Evolutionary conservation across 345 rosid species (phyloP).

Genomic region (Linum trigynum): DNA sequence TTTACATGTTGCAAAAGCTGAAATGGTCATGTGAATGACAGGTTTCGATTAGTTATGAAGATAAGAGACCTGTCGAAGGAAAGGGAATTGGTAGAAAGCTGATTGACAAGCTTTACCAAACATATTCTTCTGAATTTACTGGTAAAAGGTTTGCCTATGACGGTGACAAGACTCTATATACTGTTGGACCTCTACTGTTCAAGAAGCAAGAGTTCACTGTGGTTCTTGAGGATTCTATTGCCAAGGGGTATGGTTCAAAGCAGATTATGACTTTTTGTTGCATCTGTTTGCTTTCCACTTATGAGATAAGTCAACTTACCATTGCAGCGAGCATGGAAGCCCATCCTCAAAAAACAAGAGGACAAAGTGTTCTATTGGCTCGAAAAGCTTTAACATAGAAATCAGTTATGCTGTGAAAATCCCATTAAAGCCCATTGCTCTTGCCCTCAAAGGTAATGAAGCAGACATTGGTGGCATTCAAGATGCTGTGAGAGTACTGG

Average conservation of each 20-base stretch:
- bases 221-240: constrained; percentile 14
- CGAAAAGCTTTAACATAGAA: constrained; percentile 15
- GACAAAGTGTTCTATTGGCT: constrained; percentile 1
- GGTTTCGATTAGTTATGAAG: constrained; percentile 26
- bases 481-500: constrained; percentile 24
- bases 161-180: constrained; percentile 24
- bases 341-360: constrained; percentile 11
- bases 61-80: constrained; percentile 15
- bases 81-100: constrained; percentile 21
- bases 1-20: not conserved
- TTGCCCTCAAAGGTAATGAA: constrained; percentile 16
- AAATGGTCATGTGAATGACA: not conserved
- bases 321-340: constrained; percentile 8
- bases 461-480: constrained; percentile 11
- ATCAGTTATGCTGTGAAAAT: constrained; percentile 24
- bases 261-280: not conserved
- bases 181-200: constrained; percentile 14
- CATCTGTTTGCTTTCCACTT: not conserved
- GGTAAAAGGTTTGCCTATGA: constrained; percentile 29
- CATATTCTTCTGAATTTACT: constrained; percentile 18
- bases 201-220: constrained; percentile 21
- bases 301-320: not conserved
- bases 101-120: constrained; percentile 17
- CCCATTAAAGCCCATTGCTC: constrained; percentile 17
- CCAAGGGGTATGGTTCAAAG: constrained; percentile 13